Evolutionary conservation across 164 flowering plant species (phyloP), one percentile per base, ranked within the genome.

Genomic region (Houttuynia cordata): DNA sequence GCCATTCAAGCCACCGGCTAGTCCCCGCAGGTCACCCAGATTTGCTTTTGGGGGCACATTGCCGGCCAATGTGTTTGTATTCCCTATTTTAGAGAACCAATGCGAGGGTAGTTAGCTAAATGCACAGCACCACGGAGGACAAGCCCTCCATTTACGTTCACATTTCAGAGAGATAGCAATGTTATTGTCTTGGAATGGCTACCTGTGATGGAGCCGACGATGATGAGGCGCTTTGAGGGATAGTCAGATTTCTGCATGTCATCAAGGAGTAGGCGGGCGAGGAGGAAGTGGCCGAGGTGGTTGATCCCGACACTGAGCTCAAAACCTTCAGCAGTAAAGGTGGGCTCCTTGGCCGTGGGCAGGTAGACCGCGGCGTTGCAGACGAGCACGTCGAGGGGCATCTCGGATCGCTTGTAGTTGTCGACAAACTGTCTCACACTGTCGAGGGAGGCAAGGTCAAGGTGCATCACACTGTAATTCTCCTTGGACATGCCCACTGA

Each of bases 41-140:
- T 88, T 88, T n/a, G 97, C 97, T 87, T 88, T 93, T 7, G 99
- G 99, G 21, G 97, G 99, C 55, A 90, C 91, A 67, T 90, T 93
- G 13, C 99, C 99, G 0, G 99, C 99, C 83, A 93, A 74, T 13
- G 99, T 93, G 71, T 90, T 93, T 59, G 97, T 88, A 75, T 93
- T 93, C 60, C 99, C 99, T 89, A 24, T 15, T 51, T n/a, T 20
- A 57, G 10, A 23, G 21, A 4, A 21, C 12, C n/a, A 25, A 30
- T 30, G 37, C 4, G 37, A 2, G 4, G 37, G 37, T 2, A 6
- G 37, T 30, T 30, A 30, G 37, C 37, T 30, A 30, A 30, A 30
- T 30, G 37, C 37, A 30, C 37, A 30, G 6, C 37, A 30, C 6
- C 6, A 30, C 2, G 37, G 37, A 30, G 37, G 37, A 30, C 37